Conservation (phyloP, 1,284 basidiomycete genomes). For the Tetrapyrgos nigripes region DNA sequence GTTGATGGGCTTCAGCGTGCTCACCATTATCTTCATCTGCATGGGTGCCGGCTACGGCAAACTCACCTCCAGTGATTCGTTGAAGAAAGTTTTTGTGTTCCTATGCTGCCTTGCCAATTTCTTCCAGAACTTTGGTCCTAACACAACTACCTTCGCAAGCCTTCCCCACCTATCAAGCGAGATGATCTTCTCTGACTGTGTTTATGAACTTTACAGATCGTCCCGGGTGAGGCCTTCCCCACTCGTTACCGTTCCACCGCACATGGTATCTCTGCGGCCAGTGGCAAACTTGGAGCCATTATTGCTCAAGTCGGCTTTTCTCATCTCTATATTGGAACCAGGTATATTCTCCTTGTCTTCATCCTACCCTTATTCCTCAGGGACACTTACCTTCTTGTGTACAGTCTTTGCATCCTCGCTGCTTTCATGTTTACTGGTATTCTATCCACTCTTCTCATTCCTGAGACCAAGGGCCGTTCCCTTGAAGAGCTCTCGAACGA, state of each 20-base stretch:
- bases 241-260: conserved; percentile 86
- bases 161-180: conserved; percentile 37
- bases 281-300: conserved; percentile 85
- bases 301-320: conserved; percentile 82
- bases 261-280: conserved; percentile 86
- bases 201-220: conserved; percentile 78
- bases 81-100: conserved; percentile 73
- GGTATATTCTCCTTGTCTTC: conserved; percentile 67
- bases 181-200: conserved; percentile 50
- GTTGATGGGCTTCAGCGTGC: conserved; percentile 76
- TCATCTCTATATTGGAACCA: conserved; percentile 64
- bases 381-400: not conserved
- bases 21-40: conserved; percentile 68
- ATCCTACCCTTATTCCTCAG: conserved; percentile 34
- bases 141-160: conserved; percentile 7
- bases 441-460: conserved; percentile 75
- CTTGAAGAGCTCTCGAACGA: conserved; percentile 79
- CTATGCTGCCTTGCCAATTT: conserved; percentile 79
- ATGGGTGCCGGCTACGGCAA: conserved; percentile 74
- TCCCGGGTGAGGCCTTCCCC: conserved; percentile 88
- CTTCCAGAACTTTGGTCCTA: conserved; percentile 73
- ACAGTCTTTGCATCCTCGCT: conserved; percentile 70
- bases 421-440: conserved; percentile 84
- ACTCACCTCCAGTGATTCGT: too few relatives aligned
- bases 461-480: conserved; percentile 73